These are phyloP conservation scores for Hymenoscyphus infarciens DNA, from an alignment of 2,329 filamentous ascomycete genomes.

Conservation along the genomic window DNA sequence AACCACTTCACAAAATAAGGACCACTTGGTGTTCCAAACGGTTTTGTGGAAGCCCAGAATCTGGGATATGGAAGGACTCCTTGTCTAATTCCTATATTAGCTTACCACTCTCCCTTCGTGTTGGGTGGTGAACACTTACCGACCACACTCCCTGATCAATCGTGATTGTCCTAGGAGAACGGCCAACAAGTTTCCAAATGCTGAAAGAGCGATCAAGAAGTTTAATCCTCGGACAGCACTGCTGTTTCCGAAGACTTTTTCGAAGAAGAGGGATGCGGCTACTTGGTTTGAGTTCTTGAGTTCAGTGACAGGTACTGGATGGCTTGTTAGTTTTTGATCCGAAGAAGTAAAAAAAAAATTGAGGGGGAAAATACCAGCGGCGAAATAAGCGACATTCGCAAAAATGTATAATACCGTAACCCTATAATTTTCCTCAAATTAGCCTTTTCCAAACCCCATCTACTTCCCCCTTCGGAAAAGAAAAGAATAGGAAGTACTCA, in stretches of 20 bases:
- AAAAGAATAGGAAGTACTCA: not conserved
- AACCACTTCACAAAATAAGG: conserved; percentile 56
- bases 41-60: conserved; percentile 61
- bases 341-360: too few species aligned
- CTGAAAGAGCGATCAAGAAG: conserved; percentile 52
- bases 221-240: conserved; percentile 51
- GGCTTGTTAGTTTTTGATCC: too few species aligned
- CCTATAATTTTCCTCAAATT: not conserved
- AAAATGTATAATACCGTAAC: conserved; percentile 55
- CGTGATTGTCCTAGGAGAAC: conserved; percentile 53
- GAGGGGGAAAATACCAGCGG: conserved; percentile 40
- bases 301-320: conserved; percentile 48
- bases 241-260: conserved; percentile 50
- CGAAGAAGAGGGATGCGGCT: conserved; percentile 41
- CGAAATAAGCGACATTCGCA: conserved; percentile 59
- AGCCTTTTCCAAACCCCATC: not conserved
- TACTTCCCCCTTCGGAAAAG: not conserved
- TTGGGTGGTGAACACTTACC: conserved; percentile 12
- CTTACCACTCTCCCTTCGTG: not conserved
- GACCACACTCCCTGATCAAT: conserved; percentile 55
- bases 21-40: conserved; percentile 60
- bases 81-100: conserved; percentile 41
- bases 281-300: conserved; percentile 51
- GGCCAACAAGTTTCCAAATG: conserved; percentile 57
- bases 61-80: conserved; percentile 57